Percentiles rank a stretch among this genome's conserved stretches.
Evolutionary conservation across 2,329 filamentous ascomycete genomes (phyloP).

Genomic region (Teratosphaeria gauchensis): DNA sequence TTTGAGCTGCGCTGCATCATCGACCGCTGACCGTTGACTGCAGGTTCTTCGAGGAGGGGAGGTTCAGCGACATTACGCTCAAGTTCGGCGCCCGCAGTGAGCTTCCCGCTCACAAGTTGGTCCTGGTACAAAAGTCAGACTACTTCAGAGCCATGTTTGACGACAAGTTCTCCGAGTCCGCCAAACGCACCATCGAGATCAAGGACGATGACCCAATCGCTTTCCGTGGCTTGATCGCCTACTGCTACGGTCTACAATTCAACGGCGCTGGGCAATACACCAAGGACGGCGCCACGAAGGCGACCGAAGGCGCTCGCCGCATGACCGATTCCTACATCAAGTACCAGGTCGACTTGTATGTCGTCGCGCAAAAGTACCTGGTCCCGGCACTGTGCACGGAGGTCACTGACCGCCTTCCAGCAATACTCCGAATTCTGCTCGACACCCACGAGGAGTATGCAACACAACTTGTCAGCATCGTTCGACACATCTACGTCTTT

Average conservation of each 20-base stretch:
- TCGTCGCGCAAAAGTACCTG: constrained; percentile 4
- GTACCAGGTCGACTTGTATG: constrained; percentile 2
- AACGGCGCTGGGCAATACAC: background rate
- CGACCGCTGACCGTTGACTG: background rate
- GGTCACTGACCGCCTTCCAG: background rate
- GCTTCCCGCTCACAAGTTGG: constrained; percentile 1
- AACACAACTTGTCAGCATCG: background rate
- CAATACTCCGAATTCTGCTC: background rate
- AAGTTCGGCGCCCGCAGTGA: background rate
- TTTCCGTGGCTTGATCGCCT: background rate
- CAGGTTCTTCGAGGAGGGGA: background rate
- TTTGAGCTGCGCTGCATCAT: background rate
- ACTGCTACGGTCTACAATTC: constrained; percentile 3
- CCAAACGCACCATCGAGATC: background rate
- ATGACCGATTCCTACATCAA: background rate
- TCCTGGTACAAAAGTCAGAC: background rate
- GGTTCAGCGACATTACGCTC: background rate
- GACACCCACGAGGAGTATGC: too few species aligned
- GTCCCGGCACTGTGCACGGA: background rate
- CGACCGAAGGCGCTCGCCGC: background rate
- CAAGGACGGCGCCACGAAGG: background rate
- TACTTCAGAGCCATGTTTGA: constrained; percentile 3
- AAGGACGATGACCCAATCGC: constrained; percentile 3
- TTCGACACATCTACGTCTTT: background rate
- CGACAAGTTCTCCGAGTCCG: constrained; percentile 2